Evolutionary conservation across 2,329 filamentous ascomycete genomes (phyloP).

Genomic region (Ophiostoma pallidulum): DNA sequence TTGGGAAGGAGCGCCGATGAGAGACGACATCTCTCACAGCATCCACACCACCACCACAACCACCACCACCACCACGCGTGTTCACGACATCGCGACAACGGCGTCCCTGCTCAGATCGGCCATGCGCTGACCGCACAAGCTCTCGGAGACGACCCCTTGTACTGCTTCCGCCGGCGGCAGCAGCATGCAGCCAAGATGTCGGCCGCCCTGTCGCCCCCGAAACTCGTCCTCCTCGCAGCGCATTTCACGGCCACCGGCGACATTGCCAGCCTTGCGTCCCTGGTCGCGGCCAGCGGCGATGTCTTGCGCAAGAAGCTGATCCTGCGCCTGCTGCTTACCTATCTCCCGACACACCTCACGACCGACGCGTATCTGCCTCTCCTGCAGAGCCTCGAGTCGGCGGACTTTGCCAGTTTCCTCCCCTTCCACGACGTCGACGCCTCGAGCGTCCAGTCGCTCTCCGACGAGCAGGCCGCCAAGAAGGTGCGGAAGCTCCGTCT

Average conservation of each 20-base stretch:
- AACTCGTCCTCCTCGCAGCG: constrained; percentile 63
- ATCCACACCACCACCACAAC: too few relatives aligned
- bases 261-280: constrained; percentile 49
- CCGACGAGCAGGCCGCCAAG: constrained; percentile 54
- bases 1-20: too few relatives aligned
- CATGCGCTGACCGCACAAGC: neutral
- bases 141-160: neutral
- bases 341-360: constrained; percentile 61
- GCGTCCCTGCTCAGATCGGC: neutral
- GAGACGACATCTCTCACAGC: too few relatives aligned
- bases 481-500: constrained; percentile 55
- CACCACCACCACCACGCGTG: too few relatives aligned
- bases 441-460: constrained; percentile 46
- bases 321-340: constrained; percentile 65
- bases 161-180: neutral
- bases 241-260: constrained; percentile 59
- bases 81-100: neutral
- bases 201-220: constrained; percentile 49
- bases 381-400: constrained; percentile 46
- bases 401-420: constrained; percentile 22
- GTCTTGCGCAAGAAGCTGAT: constrained; percentile 55
- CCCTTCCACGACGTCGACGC: constrained; percentile 41
- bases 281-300: constrained; percentile 47
- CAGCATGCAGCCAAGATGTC: constrained; percentile 8
- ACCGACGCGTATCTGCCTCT: constrained; percentile 55